Evolutionary conservation across 768 basidiomycete genomes (phyloP), one percentile per base, ranked within the genome.

Genomic region (Naganishia friedmannii): DNA sequence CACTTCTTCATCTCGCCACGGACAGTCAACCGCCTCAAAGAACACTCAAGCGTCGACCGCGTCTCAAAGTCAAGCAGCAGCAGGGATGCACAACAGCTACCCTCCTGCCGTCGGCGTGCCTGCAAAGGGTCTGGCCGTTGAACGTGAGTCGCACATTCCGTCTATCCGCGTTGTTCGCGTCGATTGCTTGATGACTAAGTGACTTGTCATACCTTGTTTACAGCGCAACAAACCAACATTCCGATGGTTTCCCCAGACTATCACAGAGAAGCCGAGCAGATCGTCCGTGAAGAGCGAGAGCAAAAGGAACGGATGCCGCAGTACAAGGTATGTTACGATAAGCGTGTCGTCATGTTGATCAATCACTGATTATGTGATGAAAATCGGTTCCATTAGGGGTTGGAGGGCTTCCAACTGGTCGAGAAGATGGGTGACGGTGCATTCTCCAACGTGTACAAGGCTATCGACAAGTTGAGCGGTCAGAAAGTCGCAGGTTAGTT

Each of bases 371-470:
- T 37, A 5, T 6, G 15, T 29, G n/a, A n/a, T n/a, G n/a, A n/a
- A n/a, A n/a, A n/a, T 26, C 15, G 7, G 2, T 53, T 45, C 37
- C 66, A 32, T 15, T 66, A 80, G 78, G 79, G 79, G 45, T 55
- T 80, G 48, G 79, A 80, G 69, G 74, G 70, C 37, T 77, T 74
- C 51, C 76, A 91, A 88, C 69, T 79, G 7, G 76, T 81, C 46
- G 79, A 79, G 66, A 83, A 83, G 75, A 83, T 83, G 82, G 82
- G 82, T 34, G 82, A 83, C 76, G 95, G 95, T 70, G 95, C 95
- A 53, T 99, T 99, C 80, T 97, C 94, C n/a, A 92, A 96, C 78
- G 95, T 99, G 10, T 99, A 95, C 85, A 91, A 91, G 79, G 95
- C 93, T 17, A 75, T 89, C 67, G 90, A 97, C 79, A 84, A 87